Conservation (phyloP, 345 rosid species). For the Populus simonii region DNA sequence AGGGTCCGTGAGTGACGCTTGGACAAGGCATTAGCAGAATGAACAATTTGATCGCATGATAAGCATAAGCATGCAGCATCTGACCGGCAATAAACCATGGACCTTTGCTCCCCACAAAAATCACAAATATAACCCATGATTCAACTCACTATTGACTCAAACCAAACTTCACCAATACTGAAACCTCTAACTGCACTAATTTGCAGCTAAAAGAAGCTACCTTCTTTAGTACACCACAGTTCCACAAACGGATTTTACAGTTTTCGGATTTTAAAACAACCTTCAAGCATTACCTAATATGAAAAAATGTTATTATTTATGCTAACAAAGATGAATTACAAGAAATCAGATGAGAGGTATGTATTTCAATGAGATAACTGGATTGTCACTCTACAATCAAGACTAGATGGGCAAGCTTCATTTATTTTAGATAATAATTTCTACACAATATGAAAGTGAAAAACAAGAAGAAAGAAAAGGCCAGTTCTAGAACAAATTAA, state of each 20-base stretch:
- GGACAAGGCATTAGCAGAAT: slow-evolving; percentile 91
- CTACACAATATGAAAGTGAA: neutral
- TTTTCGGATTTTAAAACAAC: neutral
- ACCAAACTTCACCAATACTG: slow-evolving; percentile 15
- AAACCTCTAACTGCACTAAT: slow-evolving; percentile 16
- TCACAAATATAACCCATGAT: slow-evolving; percentile 91
- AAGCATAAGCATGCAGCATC: slow-evolving; percentile 94
- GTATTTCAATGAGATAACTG: neutral
- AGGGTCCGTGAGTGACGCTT: slow-evolving; percentile 86
- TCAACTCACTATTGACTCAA: slow-evolving; percentile 5
- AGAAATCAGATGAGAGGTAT: neutral
- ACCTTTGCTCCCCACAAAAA: slow-evolving; percentile 86
- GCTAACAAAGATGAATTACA: neutral
- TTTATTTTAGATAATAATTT: neutral
- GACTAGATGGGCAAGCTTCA: neutral
- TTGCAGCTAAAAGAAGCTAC: slow-evolving; percentile 21
- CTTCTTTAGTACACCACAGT: slow-evolving; percentile 14
- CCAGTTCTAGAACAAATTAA: neutral
- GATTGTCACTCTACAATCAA: neutral
- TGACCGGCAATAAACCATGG: slow-evolving; percentile 89
- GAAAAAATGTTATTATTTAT: neutral
- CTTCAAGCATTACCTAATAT: slow-evolving; percentile 9
- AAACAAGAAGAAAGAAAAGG: neutral
- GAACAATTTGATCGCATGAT: slow-evolving; percentile 91
- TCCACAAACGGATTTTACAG: slow-evolving; percentile 1